Conservation (phyloP, 306 rosid species). For the Vachellia pachyceras region DNA sequence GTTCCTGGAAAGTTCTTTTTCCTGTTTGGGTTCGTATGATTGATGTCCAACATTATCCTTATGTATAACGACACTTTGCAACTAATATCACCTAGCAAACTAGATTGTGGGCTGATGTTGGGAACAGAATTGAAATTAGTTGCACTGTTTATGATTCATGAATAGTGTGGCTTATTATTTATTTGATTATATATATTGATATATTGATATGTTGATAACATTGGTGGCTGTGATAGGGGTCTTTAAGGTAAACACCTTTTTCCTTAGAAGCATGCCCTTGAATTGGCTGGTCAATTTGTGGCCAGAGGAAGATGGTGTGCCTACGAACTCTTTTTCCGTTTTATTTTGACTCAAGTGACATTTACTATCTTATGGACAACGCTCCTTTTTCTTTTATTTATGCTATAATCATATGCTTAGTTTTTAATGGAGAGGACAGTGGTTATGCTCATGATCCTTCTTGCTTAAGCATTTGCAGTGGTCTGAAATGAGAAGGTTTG, state of each 20-base stretch:
- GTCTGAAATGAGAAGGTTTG: slow-evolving; percentile 88
- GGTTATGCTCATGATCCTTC: slow-evolving; percentile 29
- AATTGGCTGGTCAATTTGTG: slow-evolving; percentile 13
- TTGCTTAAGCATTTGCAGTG: slow-evolving; percentile 65
- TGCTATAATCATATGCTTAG: slow-evolving; percentile 6
- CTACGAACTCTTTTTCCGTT: not conserved
- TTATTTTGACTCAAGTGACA: slow-evolving; percentile 7
- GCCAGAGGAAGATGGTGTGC: slow-evolving; percentile 27
- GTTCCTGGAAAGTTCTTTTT: not conserved
- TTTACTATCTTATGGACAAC: slow-evolving; percentile 15
- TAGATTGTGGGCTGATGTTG: not conserved
- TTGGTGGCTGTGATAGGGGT: not conserved
- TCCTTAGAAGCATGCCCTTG: slow-evolving; percentile 20
- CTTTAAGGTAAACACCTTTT: not conserved
- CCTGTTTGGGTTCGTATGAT: not conserved
- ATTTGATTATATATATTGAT: not conserved
- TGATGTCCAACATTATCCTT: not conserved
- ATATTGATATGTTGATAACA: not conserved
- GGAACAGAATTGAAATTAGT: not conserved
- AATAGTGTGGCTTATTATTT: not conserved
- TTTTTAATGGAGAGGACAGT: slow-evolving; percentile 17
- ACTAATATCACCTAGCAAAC: not conserved
- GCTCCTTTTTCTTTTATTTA: slow-evolving; percentile 14
- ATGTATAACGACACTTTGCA: not conserved
- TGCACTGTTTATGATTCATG: not conserved